phyloP scores from a whole-genome alignment of 495 filamentous ascomycete genomes.

The Neurospora africana region DNA sequence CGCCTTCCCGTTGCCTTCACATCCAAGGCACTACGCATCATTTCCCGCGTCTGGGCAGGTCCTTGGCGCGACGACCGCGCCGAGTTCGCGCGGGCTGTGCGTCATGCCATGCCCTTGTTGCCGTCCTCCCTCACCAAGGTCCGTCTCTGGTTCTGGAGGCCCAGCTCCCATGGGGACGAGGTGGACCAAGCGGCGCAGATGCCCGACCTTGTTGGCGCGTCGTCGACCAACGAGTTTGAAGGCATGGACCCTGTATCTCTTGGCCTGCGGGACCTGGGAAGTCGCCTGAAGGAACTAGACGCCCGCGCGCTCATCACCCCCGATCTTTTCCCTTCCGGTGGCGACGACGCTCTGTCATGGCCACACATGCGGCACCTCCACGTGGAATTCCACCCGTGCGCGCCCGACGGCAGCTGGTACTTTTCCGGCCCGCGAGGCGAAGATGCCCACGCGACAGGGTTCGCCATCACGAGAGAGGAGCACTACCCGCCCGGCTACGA shows the following conservation, averaged over 20 bases:
- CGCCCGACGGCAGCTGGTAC: conserved; percentile 21
- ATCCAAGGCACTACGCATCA: conserved; percentile 9
- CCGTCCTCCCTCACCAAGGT: conserved; percentile 10
- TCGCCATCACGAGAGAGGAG: conserved; percentile 20
- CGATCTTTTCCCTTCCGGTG: conserved; percentile 22
- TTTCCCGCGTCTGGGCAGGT: conserved; percentile 16
- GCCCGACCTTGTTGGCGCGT: conserved; percentile 14
- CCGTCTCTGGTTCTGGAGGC: conserved; percentile 18
- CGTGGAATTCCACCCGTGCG: conserved; percentile 22
- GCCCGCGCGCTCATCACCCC: conserved; percentile 21
- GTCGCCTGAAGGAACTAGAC: conserved; percentile 12
- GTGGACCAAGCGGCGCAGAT: conserved; percentile 12
- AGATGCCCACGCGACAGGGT: conserved; percentile 15
- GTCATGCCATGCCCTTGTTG: conserved; percentile 6
- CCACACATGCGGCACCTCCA: conserved; percentile 19
- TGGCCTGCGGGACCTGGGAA: conserved; percentile 12
- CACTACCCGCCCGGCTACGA: conserved; percentile 21
- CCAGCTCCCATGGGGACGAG: conserved; percentile 4
- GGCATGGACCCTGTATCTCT: conserved; percentile 16
- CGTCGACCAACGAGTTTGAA: neutral
- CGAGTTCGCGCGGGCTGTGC: conserved; percentile 14
- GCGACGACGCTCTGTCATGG: conserved; percentile 5
- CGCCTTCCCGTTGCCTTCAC: conserved; percentile 9
- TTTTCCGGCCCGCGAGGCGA: conserved; percentile 20
- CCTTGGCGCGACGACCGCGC: conserved; percentile 18